phyloP scores from a whole-genome alignment of 768 basidiomycete genomes.

The Hericium coralloides region DNA sequence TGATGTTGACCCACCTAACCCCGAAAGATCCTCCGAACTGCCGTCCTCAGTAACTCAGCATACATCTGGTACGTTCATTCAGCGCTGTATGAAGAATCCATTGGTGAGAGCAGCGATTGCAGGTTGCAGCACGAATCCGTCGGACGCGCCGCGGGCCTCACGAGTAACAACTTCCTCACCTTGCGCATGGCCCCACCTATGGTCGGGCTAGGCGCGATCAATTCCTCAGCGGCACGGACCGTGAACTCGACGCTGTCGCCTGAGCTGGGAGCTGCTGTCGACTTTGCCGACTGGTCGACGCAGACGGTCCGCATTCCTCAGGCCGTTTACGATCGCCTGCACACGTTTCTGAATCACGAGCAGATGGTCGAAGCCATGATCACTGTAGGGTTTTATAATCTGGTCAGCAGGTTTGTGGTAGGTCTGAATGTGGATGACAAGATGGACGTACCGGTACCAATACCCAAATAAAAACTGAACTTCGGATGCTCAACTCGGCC shows the following conservation, averaged over 20 bases:
- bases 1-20: background rate
- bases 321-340: constrained; percentile 19
- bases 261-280: constrained; percentile 21
- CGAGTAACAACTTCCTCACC: constrained; percentile 21
- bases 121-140: constrained; percentile 27
- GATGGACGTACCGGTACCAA: constrained; percentile 21
- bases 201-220: constrained; percentile 3
- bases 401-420: constrained; percentile 23
- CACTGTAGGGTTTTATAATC: constrained; percentile 23
- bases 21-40: constrained; percentile 20
- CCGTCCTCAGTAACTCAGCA: constrained; percentile 18
- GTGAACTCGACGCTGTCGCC: constrained; percentile 15
- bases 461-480: constrained; percentile 16
- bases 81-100: background rate
- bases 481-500: background rate
- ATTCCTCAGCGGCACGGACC: background rate
- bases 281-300: constrained; percentile 24
- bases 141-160: constrained; percentile 23
- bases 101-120: background rate
- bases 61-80: constrained; percentile 15
- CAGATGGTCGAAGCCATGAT: constrained; percentile 25
- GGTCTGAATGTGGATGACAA: constrained; percentile 26
- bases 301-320: constrained; percentile 21
- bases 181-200: constrained; percentile 19
- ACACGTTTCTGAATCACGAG: constrained; percentile 18